These are phyloP conservation scores for Talaromyces nanjingensis DNA, from an alignment of 495 filamentous ascomycete species.

Conservation along the genomic window DNA sequence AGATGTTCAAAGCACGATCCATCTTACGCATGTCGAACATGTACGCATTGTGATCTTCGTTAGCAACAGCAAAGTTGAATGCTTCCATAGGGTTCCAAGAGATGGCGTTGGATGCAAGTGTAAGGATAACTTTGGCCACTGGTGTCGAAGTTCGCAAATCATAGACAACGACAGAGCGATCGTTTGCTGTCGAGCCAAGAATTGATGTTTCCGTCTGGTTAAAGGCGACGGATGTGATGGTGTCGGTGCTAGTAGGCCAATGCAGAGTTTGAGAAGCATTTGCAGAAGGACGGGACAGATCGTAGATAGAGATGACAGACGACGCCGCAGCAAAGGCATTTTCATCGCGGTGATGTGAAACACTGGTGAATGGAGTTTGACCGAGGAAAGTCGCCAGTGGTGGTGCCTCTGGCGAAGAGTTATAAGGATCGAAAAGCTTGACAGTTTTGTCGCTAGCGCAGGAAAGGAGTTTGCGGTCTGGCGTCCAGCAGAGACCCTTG, in stretches of 20 bases:
- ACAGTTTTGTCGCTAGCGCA: constrained; percentile 82
- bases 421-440: constrained; percentile 89
- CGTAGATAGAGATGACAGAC: constrained; percentile 77
- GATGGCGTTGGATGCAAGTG: constrained; percentile 75
- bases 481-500: constrained; percentile 84
- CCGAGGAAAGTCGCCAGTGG: constrained; percentile 82
- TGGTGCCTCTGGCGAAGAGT: constrained; percentile 50
- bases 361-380: constrained; percentile 68
- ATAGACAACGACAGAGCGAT: constrained; percentile 79
- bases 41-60: constrained; percentile 73
- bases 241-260: constrained; percentile 84
- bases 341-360: constrained; percentile 70
- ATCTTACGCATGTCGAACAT: constrained; percentile 86
- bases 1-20: constrained; percentile 76
- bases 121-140: constrained; percentile 69
- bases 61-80: constrained; percentile 81
- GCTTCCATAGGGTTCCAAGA: constrained; percentile 96
- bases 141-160: constrained; percentile 85
- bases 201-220: constrained; percentile 93
- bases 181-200: constrained; percentile 72
- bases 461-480: constrained; percentile 76
- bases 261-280: constrained; percentile 71
- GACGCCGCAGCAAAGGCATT: constrained; percentile 75
- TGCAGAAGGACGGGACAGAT: constrained; percentile 64
- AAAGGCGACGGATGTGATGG: constrained; percentile 84